Evolutionary conservation across 2,329 filamentous ascomycete species (phyloP).

Genomic region (Penicillium freii): DNA sequence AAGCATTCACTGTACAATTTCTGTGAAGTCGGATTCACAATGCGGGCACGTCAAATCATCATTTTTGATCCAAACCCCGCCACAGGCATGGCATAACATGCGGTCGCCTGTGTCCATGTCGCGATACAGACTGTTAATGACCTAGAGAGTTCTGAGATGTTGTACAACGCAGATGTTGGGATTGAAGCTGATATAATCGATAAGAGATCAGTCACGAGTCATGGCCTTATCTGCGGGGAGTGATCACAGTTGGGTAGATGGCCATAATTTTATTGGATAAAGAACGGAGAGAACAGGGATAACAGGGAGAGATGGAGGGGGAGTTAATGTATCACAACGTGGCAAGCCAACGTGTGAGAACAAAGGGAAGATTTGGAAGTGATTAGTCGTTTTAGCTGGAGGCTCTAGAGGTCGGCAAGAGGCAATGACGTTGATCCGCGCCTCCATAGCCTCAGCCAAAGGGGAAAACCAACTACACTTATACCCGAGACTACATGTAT

Average conservation of each 20-base stretch:
- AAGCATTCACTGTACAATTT: constrained; percentile 66
- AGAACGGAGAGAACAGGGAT: not conserved
- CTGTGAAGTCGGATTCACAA: constrained; percentile 76
- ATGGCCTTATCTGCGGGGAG: constrained; percentile 25
- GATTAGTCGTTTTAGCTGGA: not conserved
- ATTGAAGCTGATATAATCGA: constrained; percentile 10
- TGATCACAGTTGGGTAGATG: constrained; percentile 6
- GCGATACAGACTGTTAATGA: not conserved
- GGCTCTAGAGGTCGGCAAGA: not conserved
- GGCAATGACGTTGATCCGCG: constrained; percentile 10
- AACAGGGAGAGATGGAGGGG: not conserved
- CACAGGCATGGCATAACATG: constrained; percentile 81
- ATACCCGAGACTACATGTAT: not conserved
- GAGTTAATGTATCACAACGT: not conserved
- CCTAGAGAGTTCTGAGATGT: not conserved
- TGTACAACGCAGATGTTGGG: constrained; percentile 5
- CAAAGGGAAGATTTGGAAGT: not conserved
- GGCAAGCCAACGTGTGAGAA: not conserved
- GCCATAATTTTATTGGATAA: not conserved
- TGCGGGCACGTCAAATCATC: constrained; percentile 68
- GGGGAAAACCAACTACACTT: not conserved
- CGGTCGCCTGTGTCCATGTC: constrained; percentile 56
- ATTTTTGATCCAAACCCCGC: constrained; percentile 75
- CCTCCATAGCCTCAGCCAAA: not conserved
- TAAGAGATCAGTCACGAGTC: constrained; percentile 22